Conservation (phyloP, 805 yeast genomes). For the Candida maris region DNA sequence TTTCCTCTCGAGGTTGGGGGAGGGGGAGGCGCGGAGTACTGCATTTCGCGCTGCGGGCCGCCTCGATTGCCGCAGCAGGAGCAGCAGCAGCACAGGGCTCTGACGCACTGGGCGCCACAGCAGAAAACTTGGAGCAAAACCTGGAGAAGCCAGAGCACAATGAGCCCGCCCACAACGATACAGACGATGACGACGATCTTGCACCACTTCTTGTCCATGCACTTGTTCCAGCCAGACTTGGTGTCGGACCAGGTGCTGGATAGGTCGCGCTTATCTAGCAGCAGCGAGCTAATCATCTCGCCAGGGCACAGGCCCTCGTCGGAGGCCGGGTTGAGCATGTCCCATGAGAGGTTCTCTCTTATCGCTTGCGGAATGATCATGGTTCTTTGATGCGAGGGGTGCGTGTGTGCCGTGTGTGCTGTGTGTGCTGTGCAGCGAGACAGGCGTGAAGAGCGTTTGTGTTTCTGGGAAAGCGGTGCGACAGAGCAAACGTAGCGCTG, state of each 20-base stretch:
- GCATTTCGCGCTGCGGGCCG: constrained; percentile 9
- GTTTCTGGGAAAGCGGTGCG: too few relatives aligned
- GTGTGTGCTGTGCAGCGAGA: too few relatives aligned
- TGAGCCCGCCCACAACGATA: constrained; percentile 52
- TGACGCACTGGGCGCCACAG: constrained; percentile 52
- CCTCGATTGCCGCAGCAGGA: constrained; percentile 31
- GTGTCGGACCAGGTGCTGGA: constrained; percentile 6
- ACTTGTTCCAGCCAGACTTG: constrained; percentile 56
- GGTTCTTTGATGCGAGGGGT: too few relatives aligned
- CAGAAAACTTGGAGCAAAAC: constrained; percentile 53
- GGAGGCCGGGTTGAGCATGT: constrained; percentile 5
- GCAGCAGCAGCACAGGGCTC: constrained; percentile 54
- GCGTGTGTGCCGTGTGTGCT: too few relatives aligned
- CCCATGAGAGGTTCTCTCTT: constrained; percentile 16
- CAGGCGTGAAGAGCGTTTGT: too few relatives aligned
- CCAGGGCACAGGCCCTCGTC: constrained; percentile 20
- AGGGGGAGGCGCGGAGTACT: constrained; percentile 16
- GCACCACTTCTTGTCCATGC: constrained; percentile 75
- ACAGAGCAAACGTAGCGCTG: too few relatives aligned
- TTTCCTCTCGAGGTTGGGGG: constrained; percentile 20
- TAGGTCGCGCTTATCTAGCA: constrained; percentile 16
- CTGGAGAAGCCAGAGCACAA: constrained; percentile 54
- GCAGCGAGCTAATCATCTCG: constrained; percentile 10
- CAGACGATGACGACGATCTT: constrained; percentile 75
- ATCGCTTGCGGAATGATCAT: constrained; percentile 22